Base-by-base conservation (phyloP, 2,329 filamentous ascomycete species). In the Apiospora aurea region DNA sequence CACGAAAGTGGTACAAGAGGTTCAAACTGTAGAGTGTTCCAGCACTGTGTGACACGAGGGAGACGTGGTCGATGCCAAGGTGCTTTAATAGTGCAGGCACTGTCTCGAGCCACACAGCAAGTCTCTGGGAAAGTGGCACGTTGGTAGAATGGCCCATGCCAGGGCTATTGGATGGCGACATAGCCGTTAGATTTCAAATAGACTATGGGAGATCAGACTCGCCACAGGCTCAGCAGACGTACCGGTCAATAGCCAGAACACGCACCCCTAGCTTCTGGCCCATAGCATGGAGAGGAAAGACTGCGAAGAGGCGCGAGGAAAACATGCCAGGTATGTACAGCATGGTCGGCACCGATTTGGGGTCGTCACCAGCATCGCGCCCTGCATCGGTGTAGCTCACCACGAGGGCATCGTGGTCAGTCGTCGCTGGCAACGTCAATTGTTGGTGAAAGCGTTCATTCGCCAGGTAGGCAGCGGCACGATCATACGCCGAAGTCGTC, bases 121-220 rank as follows among this genome's bases (percentile, higher is more conserved):
- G 71, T 14, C 76, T 73, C 21, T 77, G 68, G 8, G 73, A 53
- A 0, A 75, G 70, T 5, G 72, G 70, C 1, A 78, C 79, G 10
- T 77, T 72, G 21, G 78, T 78, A 7, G 81, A 82, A 10, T 78
- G 77, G 14, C 82, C 82, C 57, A 83, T 78, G 11, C 82, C 82
- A 0, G 83, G 82, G n/a, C 57, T 64, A 64, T 64, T 5, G 34
- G 18, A 21, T 18, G 34, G 21, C 18, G 10, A 21, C 18, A 24
- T 24, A 3, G 7, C 82, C 74, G 72, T 83, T 81, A 0, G 75
- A 71, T 71, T 74, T 73, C 71, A 83, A 76, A 66, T 83, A 44
- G 81, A 80, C 26, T 83, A 73, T 26, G 76, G 73, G 73, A 81
- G 74, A 49, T 74, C 29, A 41, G 8, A 14, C 34, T 69, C 68